Conservation (phyloP, 1,284 basidiomycete species). For the Boletus subluridellus region DNA sequence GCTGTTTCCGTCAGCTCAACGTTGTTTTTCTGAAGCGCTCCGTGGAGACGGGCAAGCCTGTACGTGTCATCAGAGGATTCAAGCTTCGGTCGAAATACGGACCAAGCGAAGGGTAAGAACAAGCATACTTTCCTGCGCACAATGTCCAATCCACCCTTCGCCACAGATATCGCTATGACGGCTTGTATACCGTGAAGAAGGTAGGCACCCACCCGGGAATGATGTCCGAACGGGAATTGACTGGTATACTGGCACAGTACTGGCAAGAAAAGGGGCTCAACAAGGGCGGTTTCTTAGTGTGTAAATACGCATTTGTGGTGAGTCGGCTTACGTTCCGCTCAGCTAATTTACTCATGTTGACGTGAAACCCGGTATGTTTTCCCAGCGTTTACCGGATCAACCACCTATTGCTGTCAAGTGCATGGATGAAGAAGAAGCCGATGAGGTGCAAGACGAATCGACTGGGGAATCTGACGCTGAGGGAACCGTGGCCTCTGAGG, state of each 20-base stretch:
- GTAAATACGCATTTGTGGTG: constrained; percentile 77
- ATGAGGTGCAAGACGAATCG: constrained; percentile 12
- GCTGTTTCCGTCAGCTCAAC: not conserved
- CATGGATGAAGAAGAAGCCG: constrained; percentile 15
- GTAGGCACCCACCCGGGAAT: constrained; percentile 32
- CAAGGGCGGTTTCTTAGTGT: constrained; percentile 62
- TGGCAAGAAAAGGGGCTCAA: constrained; percentile 70
- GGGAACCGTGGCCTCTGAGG: not conserved
- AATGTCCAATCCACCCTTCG: not conserved
- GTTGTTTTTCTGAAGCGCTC: constrained; percentile 49
- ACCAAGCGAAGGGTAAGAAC: constrained; percentile 63
- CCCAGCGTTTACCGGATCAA: constrained; percentile 60
- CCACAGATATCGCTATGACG: constrained; percentile 77
- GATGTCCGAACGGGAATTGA: not conserved
- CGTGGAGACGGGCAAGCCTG: constrained; percentile 66
- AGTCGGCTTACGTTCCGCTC: constrained; percentile 12
- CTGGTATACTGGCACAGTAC: constrained; percentile 39
- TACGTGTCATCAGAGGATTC: constrained; percentile 80
- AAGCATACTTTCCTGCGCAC: not conserved
- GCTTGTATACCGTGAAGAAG: constrained; percentile 74
- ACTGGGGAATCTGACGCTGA: constrained; percentile 16
- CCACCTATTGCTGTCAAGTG: constrained; percentile 46
- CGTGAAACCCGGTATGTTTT: not conserved
- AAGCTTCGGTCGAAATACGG: constrained; percentile 69
- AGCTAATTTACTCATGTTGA: not conserved